A percentile compares a stretch with the other conserved stretches of the same genome.
Conservation (phyloP, 371 early-diverging fungal species). For the Vairimorpha ceranae region DNA sequence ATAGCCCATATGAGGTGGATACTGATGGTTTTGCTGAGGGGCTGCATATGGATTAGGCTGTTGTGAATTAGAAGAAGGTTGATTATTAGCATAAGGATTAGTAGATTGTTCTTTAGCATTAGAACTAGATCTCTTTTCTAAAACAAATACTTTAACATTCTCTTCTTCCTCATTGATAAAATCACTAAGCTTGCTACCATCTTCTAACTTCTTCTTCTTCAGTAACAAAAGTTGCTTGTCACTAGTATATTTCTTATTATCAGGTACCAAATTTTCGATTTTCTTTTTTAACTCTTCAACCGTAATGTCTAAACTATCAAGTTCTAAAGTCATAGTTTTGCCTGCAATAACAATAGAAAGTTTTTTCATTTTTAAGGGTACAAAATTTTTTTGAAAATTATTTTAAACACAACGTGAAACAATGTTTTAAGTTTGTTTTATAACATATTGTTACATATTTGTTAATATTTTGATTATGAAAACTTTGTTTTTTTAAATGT, state of each 20-base stretch:
- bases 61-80: background rate
- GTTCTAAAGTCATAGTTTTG: background rate
- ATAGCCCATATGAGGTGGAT: background rate
- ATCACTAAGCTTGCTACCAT: slow-evolving; percentile 13
- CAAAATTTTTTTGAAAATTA: too few relatives aligned
- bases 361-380: slow-evolving; percentile 6
- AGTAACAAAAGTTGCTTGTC: slow-evolving; percentile 11
- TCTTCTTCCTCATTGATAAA: slow-evolving; percentile 19
- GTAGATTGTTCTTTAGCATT: background rate
- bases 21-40: background rate
- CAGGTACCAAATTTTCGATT: slow-evolving; percentile 6
- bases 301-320: slow-evolving; percentile 26
- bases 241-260: slow-evolving; percentile 2
- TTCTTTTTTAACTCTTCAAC: slow-evolving; percentile 33
- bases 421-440: too few relatives aligned
- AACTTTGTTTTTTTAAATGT: too few relatives aligned
- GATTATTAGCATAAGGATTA: slow-evolving; percentile 4
- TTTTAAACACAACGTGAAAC: too few relatives aligned
- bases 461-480: too few relatives aligned
- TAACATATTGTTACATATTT: too few relatives aligned
- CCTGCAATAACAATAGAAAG: background rate
- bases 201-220: slow-evolving; percentile 19
- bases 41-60: background rate
- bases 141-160: slow-evolving; percentile 13
- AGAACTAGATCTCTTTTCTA: slow-evolving; percentile 14